phyloP scores from a whole-genome alignment of 2,329 filamentous ascomycete genomes.

The Lithohypha guttulata region DNA sequence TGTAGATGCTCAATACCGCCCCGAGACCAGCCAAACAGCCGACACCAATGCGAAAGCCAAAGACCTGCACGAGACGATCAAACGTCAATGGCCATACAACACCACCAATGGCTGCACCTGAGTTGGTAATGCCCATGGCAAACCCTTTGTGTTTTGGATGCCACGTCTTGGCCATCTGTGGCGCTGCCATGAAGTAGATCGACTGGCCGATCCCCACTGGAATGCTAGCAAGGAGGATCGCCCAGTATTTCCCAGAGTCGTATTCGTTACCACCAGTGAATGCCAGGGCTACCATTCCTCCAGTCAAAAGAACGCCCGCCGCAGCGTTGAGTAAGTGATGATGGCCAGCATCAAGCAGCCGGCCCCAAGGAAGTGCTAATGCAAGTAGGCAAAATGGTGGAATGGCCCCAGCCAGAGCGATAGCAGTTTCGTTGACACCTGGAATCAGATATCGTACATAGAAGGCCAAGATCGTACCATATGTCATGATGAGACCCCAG shows the following conservation, averaged over 20 bases:
- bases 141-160: constrained; percentile 4
- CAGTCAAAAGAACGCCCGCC: constrained; percentile 1
- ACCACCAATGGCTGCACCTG: constrained; percentile 5
- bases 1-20: background rate
- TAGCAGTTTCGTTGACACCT: background rate
- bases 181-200: constrained; percentile 5
- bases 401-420: constrained; percentile 3
- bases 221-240: constrained; percentile 1
- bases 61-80: background rate
- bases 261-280: constrained; percentile 1
- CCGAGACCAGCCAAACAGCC: constrained; percentile 1
- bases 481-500: constrained; percentile 6
- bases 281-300: background rate
- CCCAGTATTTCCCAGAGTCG: constrained; percentile 6
- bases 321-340: constrained; percentile 2
- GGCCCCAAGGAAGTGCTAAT: constrained; percentile 4
- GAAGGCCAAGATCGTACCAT: constrained; percentile 5
- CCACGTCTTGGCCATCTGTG: constrained; percentile 7
- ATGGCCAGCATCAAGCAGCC: constrained; percentile 2
- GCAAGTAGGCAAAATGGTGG: constrained; percentile 6
- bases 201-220: constrained; percentile 6
- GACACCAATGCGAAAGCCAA: background rate
- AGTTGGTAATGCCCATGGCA: constrained; percentile 7
- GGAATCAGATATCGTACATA: constrained; percentile 3
- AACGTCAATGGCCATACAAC: constrained; percentile 1